Percentiles rank a stretch among this genome's conserved stretches.
Evolutionary conservation across 2,329 filamentous ascomycete genomes (phyloP).

Genomic region (Trichophyton rubrum): DNA sequence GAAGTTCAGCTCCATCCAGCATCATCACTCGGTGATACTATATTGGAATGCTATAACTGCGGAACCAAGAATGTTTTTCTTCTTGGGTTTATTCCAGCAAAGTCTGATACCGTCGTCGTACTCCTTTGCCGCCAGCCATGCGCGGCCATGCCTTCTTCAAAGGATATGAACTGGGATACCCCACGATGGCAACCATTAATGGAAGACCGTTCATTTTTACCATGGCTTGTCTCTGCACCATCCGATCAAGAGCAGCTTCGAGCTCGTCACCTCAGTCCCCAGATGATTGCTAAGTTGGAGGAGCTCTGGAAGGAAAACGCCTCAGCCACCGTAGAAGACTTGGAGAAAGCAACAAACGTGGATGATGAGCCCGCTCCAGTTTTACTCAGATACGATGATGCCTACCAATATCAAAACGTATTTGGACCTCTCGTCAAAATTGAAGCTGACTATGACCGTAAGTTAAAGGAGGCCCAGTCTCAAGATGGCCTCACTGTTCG

Average conservation of each 20-base stretch:
- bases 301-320: slow-evolving; percentile 98
- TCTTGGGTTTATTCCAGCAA: slow-evolving; percentile 93
- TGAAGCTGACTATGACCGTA: slow-evolving; percentile 97
- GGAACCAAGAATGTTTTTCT: slow-evolving; percentile 98
- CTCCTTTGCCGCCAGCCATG: slow-evolving; percentile 93
- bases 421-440: slow-evolving; percentile 98
- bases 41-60: slow-evolving; percentile 97
- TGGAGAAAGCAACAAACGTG: slow-evolving; percentile 81
- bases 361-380: slow-evolving; percentile 94
- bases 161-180: slow-evolving; percentile 99
- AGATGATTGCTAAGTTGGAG: slow-evolving; percentile 90
- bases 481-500: slow-evolving; percentile 90
- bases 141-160: slow-evolving; percentile 84
- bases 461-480: slow-evolving; percentile 94
- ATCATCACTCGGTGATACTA: slow-evolving; percentile 86
- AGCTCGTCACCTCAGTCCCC: slow-evolving; percentile 80
- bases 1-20: slow-evolving; percentile 93
- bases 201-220: slow-evolving; percentile 85
- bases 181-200: slow-evolving; percentile 96
- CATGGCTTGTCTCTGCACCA: slow-evolving; percentile 82
- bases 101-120: slow-evolving; percentile 96
- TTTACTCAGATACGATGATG: slow-evolving; percentile 85
- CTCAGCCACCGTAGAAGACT: slow-evolving; percentile 71
- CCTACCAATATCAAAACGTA: slow-evolving; percentile 97
- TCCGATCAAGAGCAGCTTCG: slow-evolving; percentile 93